Conservation (phyloP, 2,329 filamentous ascomycete genomes). For the Stagonosporopsis tanaceti region DNA sequence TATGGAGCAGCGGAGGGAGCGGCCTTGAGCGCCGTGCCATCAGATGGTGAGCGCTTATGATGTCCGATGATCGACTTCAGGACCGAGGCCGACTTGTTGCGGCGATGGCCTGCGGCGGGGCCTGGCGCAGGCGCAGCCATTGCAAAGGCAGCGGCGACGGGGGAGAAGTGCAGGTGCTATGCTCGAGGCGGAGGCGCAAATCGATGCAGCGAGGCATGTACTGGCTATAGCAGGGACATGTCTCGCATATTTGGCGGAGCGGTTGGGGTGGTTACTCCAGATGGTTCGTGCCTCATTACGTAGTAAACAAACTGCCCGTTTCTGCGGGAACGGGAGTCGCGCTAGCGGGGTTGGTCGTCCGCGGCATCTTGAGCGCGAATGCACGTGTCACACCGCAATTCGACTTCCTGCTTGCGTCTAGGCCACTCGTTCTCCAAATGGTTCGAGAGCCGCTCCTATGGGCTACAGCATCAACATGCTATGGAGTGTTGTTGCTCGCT, state of each 20-base stretch:
- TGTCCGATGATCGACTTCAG: constrained; percentile 63
- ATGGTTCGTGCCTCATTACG: constrained; percentile 20
- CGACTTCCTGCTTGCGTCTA: constrained; percentile 8
- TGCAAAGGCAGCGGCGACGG: constrained; percentile 19
- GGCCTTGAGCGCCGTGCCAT: constrained; percentile 43
- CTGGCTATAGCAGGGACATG: constrained; percentile 19
- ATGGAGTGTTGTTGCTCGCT: constrained; percentile 14
- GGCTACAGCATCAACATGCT: constrained; percentile 3
- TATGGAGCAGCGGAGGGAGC: constrained; percentile 31
- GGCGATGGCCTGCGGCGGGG: constrained; percentile 43
- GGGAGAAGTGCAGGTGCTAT: constrained; percentile 8
- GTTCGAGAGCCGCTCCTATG: constrained; percentile 10
- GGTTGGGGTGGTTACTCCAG: constrained; percentile 17
- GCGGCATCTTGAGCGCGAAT: constrained; percentile 6
- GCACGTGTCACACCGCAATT: constrained; percentile 23
- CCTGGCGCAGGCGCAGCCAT: constrained; percentile 38
- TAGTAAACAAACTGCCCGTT: constrained; percentile 18
- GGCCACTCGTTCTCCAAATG: constrained; percentile 14
- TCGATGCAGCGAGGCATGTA: constrained; percentile 3
- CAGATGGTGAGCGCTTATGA: constrained; percentile 58
- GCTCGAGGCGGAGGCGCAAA: constrained; percentile 2
- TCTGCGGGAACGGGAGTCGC: constrained; percentile 9
- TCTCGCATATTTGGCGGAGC: constrained; percentile 15
- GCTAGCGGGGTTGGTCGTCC: constrained; percentile 11
- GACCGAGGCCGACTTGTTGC: constrained; percentile 53